Evolutionary conservation across 352 stramenopile genomes (phyloP), one percentile per base, ranked within the genome.

Genomic region (Phytophthora cactorum): DNA sequence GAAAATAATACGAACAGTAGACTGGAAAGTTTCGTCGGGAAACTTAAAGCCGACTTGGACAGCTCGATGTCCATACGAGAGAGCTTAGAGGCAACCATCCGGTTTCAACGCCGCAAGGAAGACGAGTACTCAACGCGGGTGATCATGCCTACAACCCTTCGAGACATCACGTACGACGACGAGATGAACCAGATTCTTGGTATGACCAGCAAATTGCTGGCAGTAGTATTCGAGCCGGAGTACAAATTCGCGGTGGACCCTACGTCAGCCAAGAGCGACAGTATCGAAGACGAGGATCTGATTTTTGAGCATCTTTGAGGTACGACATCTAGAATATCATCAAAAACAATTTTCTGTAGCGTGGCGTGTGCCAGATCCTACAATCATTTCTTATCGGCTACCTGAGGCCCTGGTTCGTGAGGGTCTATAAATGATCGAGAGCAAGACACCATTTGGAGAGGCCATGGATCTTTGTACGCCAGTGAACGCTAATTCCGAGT

Each of bases 151-250:
- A 11, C 15, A 8, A 28, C 17, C 5, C 41, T 27, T 4, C 15
- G 41, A 29, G 12, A 47, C 7, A 3, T 47, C 5, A 25, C 15
- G 6, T 47, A 47, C n/a, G 41, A 47, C 17, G n/a, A 28, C 14
- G 41, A 47, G 41, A 47, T 47, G 5, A 47, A 47, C 11, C 41
- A 47, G 41, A 15, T 47, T 47, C n/a, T 47, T 12, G 41, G 41
- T 0, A 47, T 29, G 41, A 47, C 41, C 2, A 27, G 41, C 11
- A 15, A 47, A 6, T 47, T 15, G 41, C 15, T 28, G 8, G 14
- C 41, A 12, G 15, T 6, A 9, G 41, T 47, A 22, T 47, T 47
- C 15, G 41, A 7, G 11, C 8, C 41, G 10, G 41, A 10, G 6
- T 27, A 28, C 41, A 28, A 47, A 12, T 39, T 39, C 34, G 34